Conservation (phyloP, 2,329 filamentous ascomycete species). For the Apiospora malaysiana region DNA sequence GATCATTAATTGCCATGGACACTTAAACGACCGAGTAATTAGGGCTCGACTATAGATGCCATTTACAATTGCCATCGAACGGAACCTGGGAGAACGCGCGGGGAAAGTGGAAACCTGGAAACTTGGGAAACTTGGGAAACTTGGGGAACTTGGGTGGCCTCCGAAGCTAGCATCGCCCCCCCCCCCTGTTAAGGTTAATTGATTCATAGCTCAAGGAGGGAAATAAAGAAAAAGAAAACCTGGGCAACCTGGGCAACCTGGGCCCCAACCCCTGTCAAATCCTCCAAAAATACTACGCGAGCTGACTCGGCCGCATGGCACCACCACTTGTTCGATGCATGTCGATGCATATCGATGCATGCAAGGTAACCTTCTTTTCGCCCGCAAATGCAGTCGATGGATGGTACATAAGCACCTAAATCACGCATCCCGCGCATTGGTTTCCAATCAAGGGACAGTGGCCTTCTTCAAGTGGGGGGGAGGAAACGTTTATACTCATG, state of each 20-base stretch:
- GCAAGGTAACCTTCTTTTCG: constrained; percentile 11
- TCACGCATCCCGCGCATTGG: background rate
- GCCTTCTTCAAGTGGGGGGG: background rate
- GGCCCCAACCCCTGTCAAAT: background rate
- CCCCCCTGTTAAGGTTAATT: background rate
- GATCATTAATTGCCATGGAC: background rate
- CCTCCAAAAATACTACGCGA: background rate
- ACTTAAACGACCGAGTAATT: too few relatives aligned
- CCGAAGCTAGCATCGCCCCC: background rate
- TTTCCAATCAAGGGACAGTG: background rate
- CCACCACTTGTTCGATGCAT: too few relatives aligned
- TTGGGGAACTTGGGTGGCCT: background rate
- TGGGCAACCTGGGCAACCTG: too few relatives aligned
- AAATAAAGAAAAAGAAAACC: background rate
- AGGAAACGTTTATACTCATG: too few relatives aligned
- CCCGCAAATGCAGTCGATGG: background rate
- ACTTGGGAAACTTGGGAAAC: too few relatives aligned
- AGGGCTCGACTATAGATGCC: too few relatives aligned
- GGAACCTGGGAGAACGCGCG: background rate
- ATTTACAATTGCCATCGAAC: background rate
- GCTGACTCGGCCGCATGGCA: background rate
- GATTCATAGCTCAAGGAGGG: background rate
- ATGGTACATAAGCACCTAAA: background rate
- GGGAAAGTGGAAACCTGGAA: background rate
- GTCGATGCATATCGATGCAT: too few relatives aligned